These are phyloP conservation scores for Scutellaria galericulata DNA, from an alignment of 257 asterid species.

Conservation along the genomic window DNA sequence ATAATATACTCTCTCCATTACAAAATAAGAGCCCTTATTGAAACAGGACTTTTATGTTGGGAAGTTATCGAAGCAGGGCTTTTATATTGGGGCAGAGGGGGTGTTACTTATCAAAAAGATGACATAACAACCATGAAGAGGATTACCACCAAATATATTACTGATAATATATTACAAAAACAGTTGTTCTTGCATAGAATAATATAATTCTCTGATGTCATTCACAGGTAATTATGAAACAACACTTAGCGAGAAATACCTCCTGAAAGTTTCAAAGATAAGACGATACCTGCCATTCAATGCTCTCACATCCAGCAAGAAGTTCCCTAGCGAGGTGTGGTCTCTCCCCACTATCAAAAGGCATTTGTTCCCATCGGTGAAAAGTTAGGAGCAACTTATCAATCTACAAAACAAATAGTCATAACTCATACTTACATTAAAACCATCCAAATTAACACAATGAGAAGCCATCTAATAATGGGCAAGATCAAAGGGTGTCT, in stretches of 20 bases:
- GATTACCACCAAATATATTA: neutral
- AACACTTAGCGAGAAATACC: neutral
- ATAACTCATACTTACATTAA: constrained; percentile 25
- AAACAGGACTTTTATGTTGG: too few species aligned
- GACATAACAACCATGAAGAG: neutral
- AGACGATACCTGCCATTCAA: constrained; percentile 91
- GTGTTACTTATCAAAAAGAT: constrained; percentile 15
- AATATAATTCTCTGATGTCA: neutral
- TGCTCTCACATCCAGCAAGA: constrained; percentile 82
- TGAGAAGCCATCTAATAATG: constrained; percentile 22
- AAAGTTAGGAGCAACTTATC: constrained; percentile 80
- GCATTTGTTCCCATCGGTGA: constrained; percentile 83
- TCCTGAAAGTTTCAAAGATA: constrained; percentile 29
- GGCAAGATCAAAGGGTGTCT: neutral
- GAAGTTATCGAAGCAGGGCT: too few species aligned
- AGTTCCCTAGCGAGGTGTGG: constrained; percentile 72
- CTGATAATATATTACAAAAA: constrained; percentile 13
- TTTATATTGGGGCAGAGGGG: too few species aligned
- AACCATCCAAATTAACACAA: constrained; percentile 21
- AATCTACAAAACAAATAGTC: constrained; percentile 54
- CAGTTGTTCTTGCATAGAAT: neutral
- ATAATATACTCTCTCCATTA: neutral
- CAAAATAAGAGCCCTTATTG: too few species aligned
- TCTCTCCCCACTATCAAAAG: constrained; percentile 66
- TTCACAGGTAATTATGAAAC: constrained; percentile 20